phyloP scores from a whole-genome alignment of 2,329 filamentous ascomycete genomes.

The Knufia fluminis region DNA sequence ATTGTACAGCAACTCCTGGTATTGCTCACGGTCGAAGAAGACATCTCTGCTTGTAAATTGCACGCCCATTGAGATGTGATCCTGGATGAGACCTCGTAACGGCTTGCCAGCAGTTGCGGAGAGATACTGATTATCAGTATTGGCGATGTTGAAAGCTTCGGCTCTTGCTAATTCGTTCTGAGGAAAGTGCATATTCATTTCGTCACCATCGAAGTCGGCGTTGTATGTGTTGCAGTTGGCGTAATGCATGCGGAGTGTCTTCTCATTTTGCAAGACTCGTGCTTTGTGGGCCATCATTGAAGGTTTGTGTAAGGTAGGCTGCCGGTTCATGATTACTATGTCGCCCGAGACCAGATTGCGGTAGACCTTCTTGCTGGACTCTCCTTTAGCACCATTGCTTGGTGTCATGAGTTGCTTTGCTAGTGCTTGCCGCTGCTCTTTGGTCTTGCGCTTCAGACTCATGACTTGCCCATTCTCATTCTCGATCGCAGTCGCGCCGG shows the following conservation, averaged over 20 bases:
- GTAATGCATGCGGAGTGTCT: slow-evolving; percentile 98
- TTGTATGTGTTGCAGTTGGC: slow-evolving; percentile 99
- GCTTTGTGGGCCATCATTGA: slow-evolving; percentile 98
- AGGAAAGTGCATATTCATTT: slow-evolving; percentile 99
- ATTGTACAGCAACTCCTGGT: slow-evolving; percentile 87
- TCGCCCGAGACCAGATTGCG: slow-evolving; percentile 94
- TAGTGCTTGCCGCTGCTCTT: slow-evolving; percentile 77
- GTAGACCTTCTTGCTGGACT: slow-evolving; percentile 90
- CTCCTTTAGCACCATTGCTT: slow-evolving; percentile 63
- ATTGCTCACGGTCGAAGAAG: slow-evolving; percentile 79
- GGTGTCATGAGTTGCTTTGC: slow-evolving; percentile 90
- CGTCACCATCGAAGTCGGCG: slow-evolving; percentile 96
- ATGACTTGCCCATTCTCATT: slow-evolving; percentile 91
- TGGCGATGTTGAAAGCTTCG: slow-evolving; percentile 85
- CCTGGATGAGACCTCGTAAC: slow-evolving; percentile 89
- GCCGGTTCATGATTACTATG: slow-evolving; percentile 96
- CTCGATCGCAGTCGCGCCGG: slow-evolving; percentile 86
- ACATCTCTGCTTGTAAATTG: slow-evolving; percentile 84
- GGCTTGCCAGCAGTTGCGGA: slow-evolving; percentile 90
- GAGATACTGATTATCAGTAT: slow-evolving; percentile 95
- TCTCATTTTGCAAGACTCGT: slow-evolving; percentile 83
- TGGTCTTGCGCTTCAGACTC: slow-evolving; percentile 75
- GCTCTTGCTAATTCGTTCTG: slow-evolving; percentile 92
- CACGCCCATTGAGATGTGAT: slow-evolving; percentile 92
- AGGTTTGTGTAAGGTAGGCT: slow-evolving; percentile 94